Evolutionary conservation across 345 rosid species (phyloP), one percentile per base, ranked within the genome.

Genomic region (Syzygium jambos): DNA sequence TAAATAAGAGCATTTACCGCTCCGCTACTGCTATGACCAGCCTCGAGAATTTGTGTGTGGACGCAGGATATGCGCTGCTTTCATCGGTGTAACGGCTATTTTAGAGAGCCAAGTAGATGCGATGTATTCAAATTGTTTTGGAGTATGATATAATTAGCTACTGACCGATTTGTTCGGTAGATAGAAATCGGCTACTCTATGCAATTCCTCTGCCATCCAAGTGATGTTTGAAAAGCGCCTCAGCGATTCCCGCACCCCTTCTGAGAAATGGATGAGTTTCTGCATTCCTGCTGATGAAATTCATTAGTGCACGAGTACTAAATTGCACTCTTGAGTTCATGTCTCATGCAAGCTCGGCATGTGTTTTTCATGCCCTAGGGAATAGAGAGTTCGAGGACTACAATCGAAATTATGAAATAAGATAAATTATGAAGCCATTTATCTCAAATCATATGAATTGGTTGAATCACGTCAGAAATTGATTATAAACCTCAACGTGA

Each of bases 131-230:
- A 49, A 54, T n/a, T 29, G 51, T 22, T 17, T 34, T 29, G 34
- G 38, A 86, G 54, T 38, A 38, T 73, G 14, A 86, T 19, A 61
- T 13, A 55, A 23, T 86, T 61, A 86, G 87, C 49, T 85, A 93
- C 98, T 93, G 85, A 96, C 98, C 86, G 98, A 93, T 92, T 90
- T 93, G 89, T 93, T 93, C 30, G 96, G 95, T 77, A 96, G 92
- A 89, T 94, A 96, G 87, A 90, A 94, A 83, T 96, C 95, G 11
- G 95, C 96, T 86, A 95, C 98, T 92, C 92, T 92, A 89, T 96
- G 98, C 84, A 97, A 87, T 88, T 97, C 99, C 89, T 97, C 98
- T 52, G 99, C 99, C 96, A 96, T 95, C 99, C 99, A 96, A 17
- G 95, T 93, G 87, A 96, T 95, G 89, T 92, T 87, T 27, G 99